A percentile compares a stretch with the other conserved stretches of the same genome.
Conservation (phyloP, 352 stramenopile species). For the Phytophthora pseudosyringae region DNA sequence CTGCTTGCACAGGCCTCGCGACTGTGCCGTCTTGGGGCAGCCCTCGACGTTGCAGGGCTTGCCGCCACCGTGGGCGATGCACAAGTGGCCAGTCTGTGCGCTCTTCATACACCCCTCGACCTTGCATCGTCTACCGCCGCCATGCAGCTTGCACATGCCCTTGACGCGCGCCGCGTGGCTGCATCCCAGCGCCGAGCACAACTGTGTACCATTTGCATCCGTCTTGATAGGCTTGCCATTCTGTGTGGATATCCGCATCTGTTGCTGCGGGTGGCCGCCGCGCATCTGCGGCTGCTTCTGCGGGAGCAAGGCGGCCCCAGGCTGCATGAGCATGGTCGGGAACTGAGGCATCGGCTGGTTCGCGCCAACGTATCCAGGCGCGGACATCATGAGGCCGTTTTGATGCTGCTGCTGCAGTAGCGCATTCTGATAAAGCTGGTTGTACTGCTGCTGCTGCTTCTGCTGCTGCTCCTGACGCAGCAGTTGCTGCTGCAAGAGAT, state of each 20-base stretch:
- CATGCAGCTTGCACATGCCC: conserved; percentile 89
- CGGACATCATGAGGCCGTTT: conserved; percentile 54
- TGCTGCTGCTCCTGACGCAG: conserved; percentile 63
- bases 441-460: conserved; percentile 63
- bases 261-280: conserved; percentile 38
- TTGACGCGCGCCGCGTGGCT: conserved; percentile 81
- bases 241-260: conserved; percentile 52
- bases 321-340: conserved; percentile 71
- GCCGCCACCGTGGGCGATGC: conserved; percentile 84
- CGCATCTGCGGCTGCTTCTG: conserved; percentile 55
- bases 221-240: conserved; percentile 63
- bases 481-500: conserved; percentile 61
- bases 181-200: conserved; percentile 81
- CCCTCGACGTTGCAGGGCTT: conserved; percentile 87
- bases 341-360: conserved; percentile 56
- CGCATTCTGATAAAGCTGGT: conserved; percentile 65
- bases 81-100: conserved; percentile 84
- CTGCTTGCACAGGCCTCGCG: conserved; percentile 84
- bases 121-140: conserved; percentile 81
- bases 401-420: conserved; percentile 50
- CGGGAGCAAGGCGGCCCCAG: conserved; percentile 41
- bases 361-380: conserved; percentile 31
- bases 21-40: conserved; percentile 88
- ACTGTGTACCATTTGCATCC: conserved; percentile 59
- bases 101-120: conserved; percentile 91